Percentiles rank a stretch among this genome's conserved stretches.
Conservation (phyloP, 345 rosid species). For the Eucalyptus grandis region DNA sequence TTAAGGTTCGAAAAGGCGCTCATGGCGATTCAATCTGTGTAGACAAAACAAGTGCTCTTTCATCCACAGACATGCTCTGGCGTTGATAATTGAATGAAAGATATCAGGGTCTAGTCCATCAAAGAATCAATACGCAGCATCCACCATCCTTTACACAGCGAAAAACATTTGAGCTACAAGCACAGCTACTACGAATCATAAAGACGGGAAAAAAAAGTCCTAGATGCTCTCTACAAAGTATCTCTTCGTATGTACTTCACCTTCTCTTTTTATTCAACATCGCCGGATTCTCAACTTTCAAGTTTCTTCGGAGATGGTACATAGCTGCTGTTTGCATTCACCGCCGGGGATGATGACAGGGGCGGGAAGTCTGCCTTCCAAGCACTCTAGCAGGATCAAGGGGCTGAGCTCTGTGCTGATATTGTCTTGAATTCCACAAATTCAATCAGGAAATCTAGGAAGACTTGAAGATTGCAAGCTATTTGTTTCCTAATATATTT, state of each 20-base stretch:
- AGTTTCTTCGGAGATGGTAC: neutral
- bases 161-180: neutral
- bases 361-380: neutral
- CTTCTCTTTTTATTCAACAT: neutral
- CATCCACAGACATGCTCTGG: neutral
- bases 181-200: neutral
- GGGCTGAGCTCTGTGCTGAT: neutral
- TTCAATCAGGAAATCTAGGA: too few relatives aligned
- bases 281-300: neutral
- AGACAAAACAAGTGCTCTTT: too few relatives aligned
- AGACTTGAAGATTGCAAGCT: too few relatives aligned
- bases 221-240: neutral
- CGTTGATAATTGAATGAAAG: neutral
- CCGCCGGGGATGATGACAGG: neutral
- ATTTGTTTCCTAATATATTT: too few relatives aligned
- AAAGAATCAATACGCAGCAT: neutral
- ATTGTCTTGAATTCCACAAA: too few relatives aligned
- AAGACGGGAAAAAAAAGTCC: neutral
- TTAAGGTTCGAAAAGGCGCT: too few relatives aligned
- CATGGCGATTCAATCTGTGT: too few relatives aligned
- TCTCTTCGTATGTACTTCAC: neutral
- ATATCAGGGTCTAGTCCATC: neutral
- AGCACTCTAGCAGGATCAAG: neutral
- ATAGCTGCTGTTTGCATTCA: neutral
- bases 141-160: neutral